Percentiles rank a stretch among this genome's conserved stretches.
phyloP scores from a whole-genome alignment of 305 asterid species.

The Stenogyne calaminthoides region DNA sequence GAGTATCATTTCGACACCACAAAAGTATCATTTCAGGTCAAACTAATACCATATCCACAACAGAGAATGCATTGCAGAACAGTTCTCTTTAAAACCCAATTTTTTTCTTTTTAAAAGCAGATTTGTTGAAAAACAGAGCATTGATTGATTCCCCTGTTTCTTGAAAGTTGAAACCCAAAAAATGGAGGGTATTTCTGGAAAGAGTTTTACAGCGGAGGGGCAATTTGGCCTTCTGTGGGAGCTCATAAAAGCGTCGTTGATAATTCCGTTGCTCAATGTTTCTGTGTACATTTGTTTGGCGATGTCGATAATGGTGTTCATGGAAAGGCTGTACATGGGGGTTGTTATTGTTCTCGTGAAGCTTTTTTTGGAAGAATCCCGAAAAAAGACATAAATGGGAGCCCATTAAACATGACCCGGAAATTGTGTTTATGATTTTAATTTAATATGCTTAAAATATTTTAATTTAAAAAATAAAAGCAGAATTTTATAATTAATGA shows the following conservation, averaged over 20 bases:
- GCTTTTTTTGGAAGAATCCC: slow-evolving; percentile 73
- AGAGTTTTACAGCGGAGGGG: slow-evolving; percentile 51
- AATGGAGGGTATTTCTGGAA: slow-evolving; percentile 66
- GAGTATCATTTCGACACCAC: slow-evolving; percentile 13
- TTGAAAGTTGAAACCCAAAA: neutral
- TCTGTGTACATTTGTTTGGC: slow-evolving; percentile 64
- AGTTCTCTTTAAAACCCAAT: too few relatives aligned
- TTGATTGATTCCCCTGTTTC: slow-evolving; percentile 28
- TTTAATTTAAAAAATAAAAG: too few relatives aligned
- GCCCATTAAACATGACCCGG: slow-evolving; percentile 73
- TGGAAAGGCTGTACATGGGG: slow-evolving; percentile 80
- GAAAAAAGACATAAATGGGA: slow-evolving; percentile 78
- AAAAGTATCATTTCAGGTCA: neutral
- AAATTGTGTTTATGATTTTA: too few relatives aligned
- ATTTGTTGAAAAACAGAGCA: slow-evolving; percentile 35
- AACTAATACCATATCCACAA: too few relatives aligned
- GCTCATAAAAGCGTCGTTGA: slow-evolving; percentile 55
- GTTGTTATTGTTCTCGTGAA: slow-evolving; percentile 65
- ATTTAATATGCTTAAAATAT: too few relatives aligned
- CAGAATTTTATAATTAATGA: too few relatives aligned
- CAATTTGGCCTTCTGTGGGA: slow-evolving; percentile 81
- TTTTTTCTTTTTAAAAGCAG: neutral
- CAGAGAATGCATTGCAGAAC: too few relatives aligned
- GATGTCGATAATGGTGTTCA: slow-evolving; percentile 76
- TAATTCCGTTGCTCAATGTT: slow-evolving; percentile 56